A percentile compares a stretch with the other conserved stretches of the same genome.
These are phyloP conservation scores for Cryptococcus neoformans DNA, from an alignment of 1,284 basidiomycete species.

Conservation along the genomic window DNA sequence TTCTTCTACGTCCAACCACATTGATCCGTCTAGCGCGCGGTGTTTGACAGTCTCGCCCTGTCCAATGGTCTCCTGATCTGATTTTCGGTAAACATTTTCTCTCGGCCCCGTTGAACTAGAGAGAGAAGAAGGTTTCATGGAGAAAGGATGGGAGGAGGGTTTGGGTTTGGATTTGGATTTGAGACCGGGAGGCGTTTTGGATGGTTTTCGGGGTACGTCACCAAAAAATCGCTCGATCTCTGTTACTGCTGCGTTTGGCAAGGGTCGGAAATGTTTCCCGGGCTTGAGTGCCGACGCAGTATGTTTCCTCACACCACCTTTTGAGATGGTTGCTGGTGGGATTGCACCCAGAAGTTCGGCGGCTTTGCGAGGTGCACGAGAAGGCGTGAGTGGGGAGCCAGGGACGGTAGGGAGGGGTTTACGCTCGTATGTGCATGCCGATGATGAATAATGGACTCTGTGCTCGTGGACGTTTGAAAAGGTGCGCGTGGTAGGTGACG, in stretches of 20 bases:
- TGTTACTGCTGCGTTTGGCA: slow-evolving; percentile 26
- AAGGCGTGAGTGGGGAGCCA: slow-evolving; percentile 26
- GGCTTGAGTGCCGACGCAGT: slow-evolving; percentile 5
- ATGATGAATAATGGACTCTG: neutral
- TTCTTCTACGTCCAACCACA: slow-evolving; percentile 42
- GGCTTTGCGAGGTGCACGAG: slow-evolving; percentile 34
- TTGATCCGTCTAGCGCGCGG: slow-evolving; percentile 24
- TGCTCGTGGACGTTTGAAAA: neutral
- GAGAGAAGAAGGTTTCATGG: neutral
- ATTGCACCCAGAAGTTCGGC: slow-evolving; percentile 26
- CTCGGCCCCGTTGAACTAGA: neutral
- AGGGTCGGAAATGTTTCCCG: slow-evolving; percentile 25
- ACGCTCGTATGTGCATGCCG: neutral
- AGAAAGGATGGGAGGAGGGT: neutral
- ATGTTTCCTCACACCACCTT: neutral
- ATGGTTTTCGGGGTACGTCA: slow-evolving; percentile 17
- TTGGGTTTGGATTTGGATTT: neutral
- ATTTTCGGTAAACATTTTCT: slow-evolving; percentile 1
- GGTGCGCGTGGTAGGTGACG: slow-evolving; percentile 11
- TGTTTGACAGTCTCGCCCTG: slow-evolving; percentile 18
- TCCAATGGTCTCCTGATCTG: slow-evolving; percentile 12
- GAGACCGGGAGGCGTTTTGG: neutral
- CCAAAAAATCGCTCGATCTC: slow-evolving; percentile 43
- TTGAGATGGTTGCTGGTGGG: neutral
- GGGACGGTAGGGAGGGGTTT: slow-evolving; percentile 7